Evolutionary conservation across 1,284 basidiomycete species (phyloP).

Genomic region (Hortiboletus rubellus): DNA sequence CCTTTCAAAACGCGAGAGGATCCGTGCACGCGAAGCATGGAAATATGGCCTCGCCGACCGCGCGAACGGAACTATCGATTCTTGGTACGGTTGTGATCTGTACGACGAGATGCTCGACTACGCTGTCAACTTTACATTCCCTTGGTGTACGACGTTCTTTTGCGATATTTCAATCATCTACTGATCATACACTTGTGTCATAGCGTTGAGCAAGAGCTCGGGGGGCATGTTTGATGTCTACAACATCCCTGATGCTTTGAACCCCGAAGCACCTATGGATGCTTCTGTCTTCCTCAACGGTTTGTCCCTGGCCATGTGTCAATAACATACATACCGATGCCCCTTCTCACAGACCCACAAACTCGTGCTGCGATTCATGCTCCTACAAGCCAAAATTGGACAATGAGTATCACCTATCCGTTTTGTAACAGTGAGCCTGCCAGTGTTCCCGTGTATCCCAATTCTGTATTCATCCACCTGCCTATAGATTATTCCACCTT

Average conservation of each 20-base stretch:
- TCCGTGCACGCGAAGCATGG: slow-evolving; percentile 33
- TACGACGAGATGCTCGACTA: slow-evolving; percentile 57
- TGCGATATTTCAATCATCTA: background rate
- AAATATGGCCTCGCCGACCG: slow-evolving; percentile 47
- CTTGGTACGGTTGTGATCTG: slow-evolving; percentile 62
- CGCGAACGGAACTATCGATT: slow-evolving; percentile 52
- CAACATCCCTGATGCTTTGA: slow-evolving; percentile 54
- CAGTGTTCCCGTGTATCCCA: background rate
- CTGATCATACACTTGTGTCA: slow-evolving; percentile 2
- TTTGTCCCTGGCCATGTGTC: slow-evolving; percentile 26
- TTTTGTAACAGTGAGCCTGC: slow-evolving; percentile 45
- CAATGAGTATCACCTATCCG: slow-evolving; percentile 44
- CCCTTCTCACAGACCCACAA: slow-evolving; percentile 43
- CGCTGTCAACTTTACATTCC: slow-evolving; percentile 59
- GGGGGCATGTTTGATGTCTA: slow-evolving; percentile 50
- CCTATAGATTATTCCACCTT: slow-evolving; percentile 17
- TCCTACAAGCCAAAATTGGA: slow-evolving; percentile 64
- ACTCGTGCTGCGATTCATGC: slow-evolving; percentile 65
- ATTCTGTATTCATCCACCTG: slow-evolving; percentile 1
- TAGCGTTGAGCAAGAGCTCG: slow-evolving; percentile 39
- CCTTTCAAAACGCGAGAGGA: slow-evolving; percentile 23
- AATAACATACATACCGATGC: background rate
- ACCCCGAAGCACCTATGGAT: slow-evolving; percentile 47
- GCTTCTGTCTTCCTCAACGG: slow-evolving; percentile 62
- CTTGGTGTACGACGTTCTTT: slow-evolving; percentile 54